phyloP scores from a whole-genome alignment of 176 grass and related monocot species.

The Eragrostis curvula region DNA sequence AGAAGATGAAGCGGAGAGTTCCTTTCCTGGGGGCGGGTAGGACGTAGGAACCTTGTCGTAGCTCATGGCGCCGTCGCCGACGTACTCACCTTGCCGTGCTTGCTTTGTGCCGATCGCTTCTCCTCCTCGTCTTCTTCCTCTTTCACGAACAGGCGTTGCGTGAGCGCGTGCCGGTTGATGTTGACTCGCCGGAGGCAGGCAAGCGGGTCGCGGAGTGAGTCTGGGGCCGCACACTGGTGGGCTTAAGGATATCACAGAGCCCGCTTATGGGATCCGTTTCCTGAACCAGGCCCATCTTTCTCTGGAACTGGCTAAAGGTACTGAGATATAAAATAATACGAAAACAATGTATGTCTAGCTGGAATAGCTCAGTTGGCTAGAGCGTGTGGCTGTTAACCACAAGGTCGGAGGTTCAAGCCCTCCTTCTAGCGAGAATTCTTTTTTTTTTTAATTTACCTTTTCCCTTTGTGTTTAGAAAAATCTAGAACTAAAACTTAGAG shows the following conservation, averaged over 20 bases:
- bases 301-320: too few species aligned
- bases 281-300: neutral
- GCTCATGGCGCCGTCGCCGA: constrained; percentile 50
- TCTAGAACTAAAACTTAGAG: too few species aligned
- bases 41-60: constrained; percentile 57
- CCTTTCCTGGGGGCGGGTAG: constrained; percentile 59
- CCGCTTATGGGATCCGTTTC: neutral
- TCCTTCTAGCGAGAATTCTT: constrained; percentile 78
- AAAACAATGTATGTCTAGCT: constrained; percentile 31
- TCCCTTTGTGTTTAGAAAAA: neutral
- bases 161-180: neutral
- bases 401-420: constrained; percentile 93
- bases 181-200: neutral
- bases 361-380: constrained; percentile 92
- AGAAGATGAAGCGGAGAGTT: neutral
- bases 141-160: neutral
- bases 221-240: neutral
- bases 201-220: too few species aligned
- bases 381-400: constrained; percentile 97
- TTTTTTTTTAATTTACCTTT: neutral
- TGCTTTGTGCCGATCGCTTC: constrained; percentile 4
- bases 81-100: neutral
- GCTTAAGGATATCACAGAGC: neutral
- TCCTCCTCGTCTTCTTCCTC: neutral
- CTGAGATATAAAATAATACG: too few species aligned